Percentiles rank a stretch among this genome's conserved stretches.
phyloP scores from a whole-genome alignment of 2,329 filamentous ascomycete species.

The Penicillium griseofulvum region DNA sequence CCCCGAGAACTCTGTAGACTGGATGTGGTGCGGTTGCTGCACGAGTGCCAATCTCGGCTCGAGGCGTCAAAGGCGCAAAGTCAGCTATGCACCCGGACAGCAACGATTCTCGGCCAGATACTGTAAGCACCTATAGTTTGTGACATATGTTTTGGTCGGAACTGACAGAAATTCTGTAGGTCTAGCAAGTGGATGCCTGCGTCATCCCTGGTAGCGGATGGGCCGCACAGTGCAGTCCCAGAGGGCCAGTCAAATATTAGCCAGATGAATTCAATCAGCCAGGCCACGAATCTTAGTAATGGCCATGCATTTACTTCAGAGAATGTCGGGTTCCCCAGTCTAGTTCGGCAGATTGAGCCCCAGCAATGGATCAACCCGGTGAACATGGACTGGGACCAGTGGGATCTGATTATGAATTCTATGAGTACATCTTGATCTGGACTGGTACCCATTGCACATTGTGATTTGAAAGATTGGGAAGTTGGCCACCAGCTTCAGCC shows the following conservation, averaged over 20 bases:
- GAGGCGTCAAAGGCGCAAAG: background rate
- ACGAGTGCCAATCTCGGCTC: background rate
- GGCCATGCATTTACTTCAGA: background rate
- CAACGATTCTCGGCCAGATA: background rate
- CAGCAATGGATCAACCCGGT: background rate
- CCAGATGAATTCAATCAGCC: background rate
- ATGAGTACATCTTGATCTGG: background rate
- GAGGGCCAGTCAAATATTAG: background rate
- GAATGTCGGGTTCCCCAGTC: background rate
- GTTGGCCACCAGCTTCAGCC: too few relatives aligned
- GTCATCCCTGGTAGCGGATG: too few relatives aligned
- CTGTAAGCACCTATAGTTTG: background rate
- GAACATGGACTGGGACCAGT: background rate
- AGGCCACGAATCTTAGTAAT: background rate
- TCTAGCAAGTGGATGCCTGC: too few relatives aligned
- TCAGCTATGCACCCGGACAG: background rate
- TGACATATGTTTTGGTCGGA: too few relatives aligned
- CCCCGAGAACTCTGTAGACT: background rate
- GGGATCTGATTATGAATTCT: background rate
- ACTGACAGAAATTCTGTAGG: too few relatives aligned
- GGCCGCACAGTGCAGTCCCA: too few relatives aligned
- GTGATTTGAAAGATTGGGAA: too few relatives aligned
- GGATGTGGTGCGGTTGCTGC: background rate
- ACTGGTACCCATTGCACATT: too few relatives aligned
- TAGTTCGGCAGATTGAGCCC: background rate